phyloP scores from a whole-genome alignment of 2,329 filamentous ascomycete species.

The Alternaria arborescens region DNA sequence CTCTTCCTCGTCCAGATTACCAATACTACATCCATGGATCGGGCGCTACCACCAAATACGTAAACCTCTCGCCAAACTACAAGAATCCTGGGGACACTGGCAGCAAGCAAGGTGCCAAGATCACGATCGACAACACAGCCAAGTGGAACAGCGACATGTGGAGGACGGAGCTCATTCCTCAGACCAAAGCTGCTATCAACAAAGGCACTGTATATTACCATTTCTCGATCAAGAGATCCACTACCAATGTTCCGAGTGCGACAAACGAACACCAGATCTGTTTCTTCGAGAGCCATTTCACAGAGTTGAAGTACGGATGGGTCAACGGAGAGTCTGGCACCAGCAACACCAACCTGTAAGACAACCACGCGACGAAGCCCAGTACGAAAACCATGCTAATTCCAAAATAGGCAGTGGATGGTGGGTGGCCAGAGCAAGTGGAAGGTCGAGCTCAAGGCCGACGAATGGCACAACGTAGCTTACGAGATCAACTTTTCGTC shows the following conservation, averaged over 20 bases:
- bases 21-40: constrained; percentile 76
- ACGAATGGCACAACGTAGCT: constrained; percentile 78
- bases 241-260: constrained; percentile 67
- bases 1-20: background rate
- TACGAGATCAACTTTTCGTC: constrained; percentile 75
- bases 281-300: constrained; percentile 76
- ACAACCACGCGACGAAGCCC: background rate
- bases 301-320: constrained; percentile 76
- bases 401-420: constrained; percentile 63
- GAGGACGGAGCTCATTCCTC: constrained; percentile 76
- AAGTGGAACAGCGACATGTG: constrained; percentile 81
- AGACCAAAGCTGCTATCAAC: constrained; percentile 71
- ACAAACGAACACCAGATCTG: constrained; percentile 73
- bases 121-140: constrained; percentile 70
- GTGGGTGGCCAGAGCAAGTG: constrained; percentile 68
- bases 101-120: constrained; percentile 71
- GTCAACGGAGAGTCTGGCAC: constrained; percentile 60
- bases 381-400: background rate
- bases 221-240: constrained; percentile 70
- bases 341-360: constrained; percentile 60
- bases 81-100: constrained; percentile 72
- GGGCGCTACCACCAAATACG: constrained; percentile 64
- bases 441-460: constrained; percentile 68
- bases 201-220: constrained; percentile 75
- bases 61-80: constrained; percentile 67